Evolutionary conservation across 208 protist genomes (phyloP).

Genomic region (Crithidia sp.): DNA sequence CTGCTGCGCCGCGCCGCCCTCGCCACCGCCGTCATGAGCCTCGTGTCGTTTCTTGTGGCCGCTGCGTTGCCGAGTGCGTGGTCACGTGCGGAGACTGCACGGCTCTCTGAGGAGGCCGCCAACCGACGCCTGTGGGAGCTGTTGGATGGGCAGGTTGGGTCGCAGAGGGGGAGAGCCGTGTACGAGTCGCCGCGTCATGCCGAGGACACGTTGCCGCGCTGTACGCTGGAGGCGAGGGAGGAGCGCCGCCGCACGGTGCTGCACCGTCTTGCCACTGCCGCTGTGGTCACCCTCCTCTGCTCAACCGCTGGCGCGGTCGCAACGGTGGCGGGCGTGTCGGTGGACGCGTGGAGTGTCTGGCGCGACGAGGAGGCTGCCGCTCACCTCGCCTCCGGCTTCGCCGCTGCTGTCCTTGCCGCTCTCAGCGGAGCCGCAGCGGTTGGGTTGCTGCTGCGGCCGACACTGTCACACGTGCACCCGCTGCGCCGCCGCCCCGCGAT

Average conservation of each 20-base stretch:
- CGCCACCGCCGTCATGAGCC: not conserved
- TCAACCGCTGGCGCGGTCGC: not conserved
- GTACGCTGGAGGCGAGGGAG: not conserved
- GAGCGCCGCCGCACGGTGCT: not conserved
- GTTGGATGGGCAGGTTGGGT: not conserved
- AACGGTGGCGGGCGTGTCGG: not conserved
- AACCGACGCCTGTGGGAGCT: not conserved
- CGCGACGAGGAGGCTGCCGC: not conserved
- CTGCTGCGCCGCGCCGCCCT: not conserved
- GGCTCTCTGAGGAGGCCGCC: not conserved
- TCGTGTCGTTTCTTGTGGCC: not conserved
- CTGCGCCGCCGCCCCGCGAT: not conserved
- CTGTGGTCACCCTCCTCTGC: not conserved
- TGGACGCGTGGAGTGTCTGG: not conserved
- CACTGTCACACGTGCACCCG: not conserved
- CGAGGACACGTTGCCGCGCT: not conserved
- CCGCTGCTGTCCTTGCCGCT: not conserved
- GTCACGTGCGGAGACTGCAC: slow-evolving; percentile 1
- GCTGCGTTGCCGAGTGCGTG: not conserved
- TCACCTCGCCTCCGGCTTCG: not conserved
- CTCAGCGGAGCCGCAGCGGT: not conserved
- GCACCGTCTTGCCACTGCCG: not conserved
- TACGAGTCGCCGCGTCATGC: too few species aligned
- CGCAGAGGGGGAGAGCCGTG: not conserved
- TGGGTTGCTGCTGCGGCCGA: not conserved